Percentiles rank a stretch among this genome's conserved stretches.
These are phyloP conservation scores for Dendrocalamus sinicus DNA, from an alignment of 176 grass and related monocot genomes.

Conservation along the genomic window DNA sequence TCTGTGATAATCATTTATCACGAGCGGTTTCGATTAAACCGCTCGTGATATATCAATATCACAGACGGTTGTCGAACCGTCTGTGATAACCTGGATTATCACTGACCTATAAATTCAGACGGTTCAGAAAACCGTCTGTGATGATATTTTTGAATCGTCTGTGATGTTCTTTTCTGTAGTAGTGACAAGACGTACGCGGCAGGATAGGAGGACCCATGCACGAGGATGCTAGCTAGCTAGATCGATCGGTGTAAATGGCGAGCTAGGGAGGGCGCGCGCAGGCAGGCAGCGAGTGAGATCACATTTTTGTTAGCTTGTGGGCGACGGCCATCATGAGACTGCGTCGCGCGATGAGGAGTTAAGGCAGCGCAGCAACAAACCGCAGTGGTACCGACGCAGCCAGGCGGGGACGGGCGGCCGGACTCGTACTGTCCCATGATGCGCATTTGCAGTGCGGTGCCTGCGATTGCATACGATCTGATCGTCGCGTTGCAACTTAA, in stretches of 20 bases:
- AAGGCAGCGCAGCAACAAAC: constrained; percentile 35
- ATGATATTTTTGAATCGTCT: too few species aligned
- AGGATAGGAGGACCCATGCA: neutral
- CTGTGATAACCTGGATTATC: too few species aligned
- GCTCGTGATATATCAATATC: too few species aligned
- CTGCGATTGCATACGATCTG: neutral
- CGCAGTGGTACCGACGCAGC: neutral
- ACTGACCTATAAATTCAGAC: too few species aligned
- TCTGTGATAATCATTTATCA: too few species aligned
- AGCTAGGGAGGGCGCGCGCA: neutral
- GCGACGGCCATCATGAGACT: constrained; percentile 23
- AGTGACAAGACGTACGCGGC: neutral
- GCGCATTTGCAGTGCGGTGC: neutral
- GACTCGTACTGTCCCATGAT: neutral
- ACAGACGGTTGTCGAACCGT: too few species aligned
- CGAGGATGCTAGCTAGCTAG: neutral
- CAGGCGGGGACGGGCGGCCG: neutral
- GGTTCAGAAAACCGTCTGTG: too few species aligned
- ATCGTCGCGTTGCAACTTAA: neutral
- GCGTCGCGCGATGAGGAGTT: constrained; percentile 19
- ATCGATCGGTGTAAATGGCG: neutral
- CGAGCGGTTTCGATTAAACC: too few species aligned
- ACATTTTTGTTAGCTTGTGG: constrained; percentile 32
- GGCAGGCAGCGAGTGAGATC: constrained; percentile 17
- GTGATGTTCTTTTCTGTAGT: too few species aligned